Evolutionary conservation across 2,329 filamentous ascomycete genomes (phyloP).

Genomic region (Aspergillus ruber): DNA sequence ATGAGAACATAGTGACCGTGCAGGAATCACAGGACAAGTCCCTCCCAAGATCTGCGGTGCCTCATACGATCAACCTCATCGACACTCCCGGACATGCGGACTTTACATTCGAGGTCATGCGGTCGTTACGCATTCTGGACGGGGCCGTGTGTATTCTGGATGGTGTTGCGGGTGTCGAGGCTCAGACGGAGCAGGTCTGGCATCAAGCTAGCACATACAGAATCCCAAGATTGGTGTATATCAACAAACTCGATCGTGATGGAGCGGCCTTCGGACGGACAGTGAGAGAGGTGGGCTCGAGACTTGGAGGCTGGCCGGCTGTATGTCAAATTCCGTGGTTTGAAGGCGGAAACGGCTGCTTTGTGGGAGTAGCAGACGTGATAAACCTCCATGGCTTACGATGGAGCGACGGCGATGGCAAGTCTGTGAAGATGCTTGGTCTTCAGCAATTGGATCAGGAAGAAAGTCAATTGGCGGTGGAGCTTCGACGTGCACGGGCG

Average conservation of each 20-base stretch:
- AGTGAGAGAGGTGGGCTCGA: conserved; percentile 74
- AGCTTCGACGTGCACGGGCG: conserved; percentile 68
- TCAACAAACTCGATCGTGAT: conserved; percentile 81
- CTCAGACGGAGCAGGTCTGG: conserved; percentile 97
- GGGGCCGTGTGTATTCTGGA: conserved; percentile 90
- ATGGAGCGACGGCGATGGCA: conserved; percentile 65
- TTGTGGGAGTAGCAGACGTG: conserved; percentile 79
- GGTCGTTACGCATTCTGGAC: conserved; percentile 80
- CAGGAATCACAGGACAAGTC: conserved; percentile 24
- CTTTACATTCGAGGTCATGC: conserved; percentile 92
- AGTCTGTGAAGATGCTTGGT: conserved; percentile 51
- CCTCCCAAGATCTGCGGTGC: conserved; percentile 46
- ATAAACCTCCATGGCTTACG: conserved; percentile 67
- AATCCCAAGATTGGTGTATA: conserved; percentile 74
- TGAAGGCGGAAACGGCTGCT: conserved; percentile 62
- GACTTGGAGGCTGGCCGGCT: conserved; percentile 76
- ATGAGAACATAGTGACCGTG: conserved; percentile 9
- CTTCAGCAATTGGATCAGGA: conserved; percentile 48
- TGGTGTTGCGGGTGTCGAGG: conserved; percentile 88
- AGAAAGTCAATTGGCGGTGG: conserved; percentile 50
- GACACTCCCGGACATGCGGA: conserved; percentile 96
- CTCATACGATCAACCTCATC: conserved; percentile 80
- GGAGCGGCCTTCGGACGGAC: conserved; percentile 77
- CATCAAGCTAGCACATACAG: conserved; percentile 75
- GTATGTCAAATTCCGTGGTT: conserved; percentile 97